Conservation (phyloP, 306 rosid genomes). For the Malus orientalis region DNA sequence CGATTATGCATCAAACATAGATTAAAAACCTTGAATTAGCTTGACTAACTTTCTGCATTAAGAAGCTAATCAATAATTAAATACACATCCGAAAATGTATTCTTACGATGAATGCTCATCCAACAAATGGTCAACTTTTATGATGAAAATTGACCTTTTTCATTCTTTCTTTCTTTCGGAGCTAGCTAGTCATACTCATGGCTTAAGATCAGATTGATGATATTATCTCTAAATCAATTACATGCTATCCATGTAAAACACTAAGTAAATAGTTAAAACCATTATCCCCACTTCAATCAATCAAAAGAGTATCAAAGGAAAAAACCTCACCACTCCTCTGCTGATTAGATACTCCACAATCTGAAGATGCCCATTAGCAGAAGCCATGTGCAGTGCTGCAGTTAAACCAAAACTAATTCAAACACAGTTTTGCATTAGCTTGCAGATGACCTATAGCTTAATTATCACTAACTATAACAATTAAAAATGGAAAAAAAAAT, state of each 20-base stretch:
- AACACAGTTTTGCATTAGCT: neutral
- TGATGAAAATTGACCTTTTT: neutral
- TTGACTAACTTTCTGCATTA: neutral
- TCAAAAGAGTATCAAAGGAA: neutral
- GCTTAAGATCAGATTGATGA: neutral
- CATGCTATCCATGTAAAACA: neutral
- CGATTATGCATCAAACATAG: neutral
- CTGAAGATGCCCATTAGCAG: constrained; percentile 78
- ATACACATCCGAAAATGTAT: neutral
- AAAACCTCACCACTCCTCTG: constrained; percentile 58
- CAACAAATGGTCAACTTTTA: neutral
- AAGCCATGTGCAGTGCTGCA: constrained; percentile 94
- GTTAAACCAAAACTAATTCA: constrained; percentile 16
- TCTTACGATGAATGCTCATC: neutral
- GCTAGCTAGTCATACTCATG: neutral
- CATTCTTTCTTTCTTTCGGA: neutral
- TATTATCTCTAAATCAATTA: neutral
- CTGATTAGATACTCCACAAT: constrained; percentile 61
- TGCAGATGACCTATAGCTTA: neutral
- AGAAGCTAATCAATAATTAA: neutral
- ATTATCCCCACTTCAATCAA: neutral
- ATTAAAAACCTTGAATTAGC: neutral
- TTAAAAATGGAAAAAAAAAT: neutral
- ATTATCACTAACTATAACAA: neutral
- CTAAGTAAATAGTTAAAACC: neutral